Conservation (phyloP, 2,329 filamentous ascomycete genomes). For the Hypocrella siamensis region DNA sequence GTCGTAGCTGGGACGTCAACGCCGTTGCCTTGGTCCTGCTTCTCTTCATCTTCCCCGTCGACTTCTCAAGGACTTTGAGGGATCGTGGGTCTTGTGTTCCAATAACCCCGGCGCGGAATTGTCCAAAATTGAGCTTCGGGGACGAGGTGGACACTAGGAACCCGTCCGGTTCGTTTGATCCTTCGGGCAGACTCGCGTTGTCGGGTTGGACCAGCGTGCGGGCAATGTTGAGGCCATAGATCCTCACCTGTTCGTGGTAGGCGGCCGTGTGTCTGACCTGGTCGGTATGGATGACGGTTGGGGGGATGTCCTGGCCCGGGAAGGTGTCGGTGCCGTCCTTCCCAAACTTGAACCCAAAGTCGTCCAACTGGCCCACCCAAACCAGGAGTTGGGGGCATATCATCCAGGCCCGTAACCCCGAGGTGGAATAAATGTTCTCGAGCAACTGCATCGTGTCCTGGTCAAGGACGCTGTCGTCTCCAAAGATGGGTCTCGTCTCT, state of each 20-base stretch:
- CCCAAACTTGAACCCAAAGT: not conserved
- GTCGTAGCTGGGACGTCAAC: too few relatives aligned
- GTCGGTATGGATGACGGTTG: not conserved
- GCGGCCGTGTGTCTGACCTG: not conserved
- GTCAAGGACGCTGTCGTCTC: not conserved
- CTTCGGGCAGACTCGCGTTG: too few relatives aligned
- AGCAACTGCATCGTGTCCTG: not conserved
- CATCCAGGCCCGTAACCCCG: not conserved
- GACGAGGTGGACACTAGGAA: too few relatives aligned
- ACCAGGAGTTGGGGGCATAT: not conserved
- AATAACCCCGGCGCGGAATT: not conserved
- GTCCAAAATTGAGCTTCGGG: not conserved
- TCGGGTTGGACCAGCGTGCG: too few relatives aligned
- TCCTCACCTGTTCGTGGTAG: too few relatives aligned
- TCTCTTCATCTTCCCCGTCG: not conserved
- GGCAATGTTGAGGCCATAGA: too few relatives aligned
- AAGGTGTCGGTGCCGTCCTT: not conserved
- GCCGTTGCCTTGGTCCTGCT: not conserved
- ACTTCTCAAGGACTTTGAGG: not conserved
- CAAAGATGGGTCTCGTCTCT: not conserved
- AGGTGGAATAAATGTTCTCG: not conserved
- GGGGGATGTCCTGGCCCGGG: not conserved
- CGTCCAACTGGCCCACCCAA: not conserved
- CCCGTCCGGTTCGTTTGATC: too few relatives aligned
- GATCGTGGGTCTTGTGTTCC: not conserved